Evolutionary conservation across 2,329 filamentous ascomycete genomes (phyloP).

Genomic region (Acephala macrosclerotiorum): DNA sequence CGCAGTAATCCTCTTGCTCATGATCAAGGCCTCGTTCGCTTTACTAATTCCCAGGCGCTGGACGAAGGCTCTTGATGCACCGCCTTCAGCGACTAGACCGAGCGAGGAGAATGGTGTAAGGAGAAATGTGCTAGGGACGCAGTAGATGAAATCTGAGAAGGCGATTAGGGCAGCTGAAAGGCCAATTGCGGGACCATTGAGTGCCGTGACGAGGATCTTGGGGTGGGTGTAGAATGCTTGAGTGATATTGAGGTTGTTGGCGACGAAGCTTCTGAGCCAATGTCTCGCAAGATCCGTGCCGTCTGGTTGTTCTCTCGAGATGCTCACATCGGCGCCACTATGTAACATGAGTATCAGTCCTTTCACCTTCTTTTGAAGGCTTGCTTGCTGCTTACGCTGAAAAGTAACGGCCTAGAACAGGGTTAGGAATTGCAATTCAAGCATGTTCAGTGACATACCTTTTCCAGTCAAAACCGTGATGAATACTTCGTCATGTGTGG

Average conservation of each 20-base stretch:
- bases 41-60: constrained; percentile 79
- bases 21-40: constrained; percentile 92
- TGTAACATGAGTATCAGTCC: constrained; percentile 22
- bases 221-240: constrained; percentile 92
- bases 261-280: constrained; percentile 76
- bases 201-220: constrained; percentile 88
- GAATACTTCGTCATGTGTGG: constrained; percentile 78
- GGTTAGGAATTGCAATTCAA: constrained; percentile 3
- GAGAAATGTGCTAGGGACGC: constrained; percentile 79
- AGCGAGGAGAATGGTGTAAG: constrained; percentile 92
- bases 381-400: constrained; percentile 74
- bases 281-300: constrained; percentile 53
- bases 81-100: constrained; percentile 89
- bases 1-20: constrained; percentile 79
- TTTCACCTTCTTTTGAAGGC: not conserved
- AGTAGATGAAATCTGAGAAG: constrained; percentile 93
- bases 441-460: constrained; percentile 58
- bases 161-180: constrained; percentile 84
- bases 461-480: constrained; percentile 86
- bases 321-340: constrained; percentile 81
- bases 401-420: constrained; percentile 65
- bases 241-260: constrained; percentile 89
- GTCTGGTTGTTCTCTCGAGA: constrained; percentile 53
- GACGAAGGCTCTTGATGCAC: constrained; percentile 79
- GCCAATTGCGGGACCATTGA: constrained; percentile 92